Base-by-base conservation (phyloP, 2,329 filamentous ascomycete species). In the Alternaria brassicae region DNA sequence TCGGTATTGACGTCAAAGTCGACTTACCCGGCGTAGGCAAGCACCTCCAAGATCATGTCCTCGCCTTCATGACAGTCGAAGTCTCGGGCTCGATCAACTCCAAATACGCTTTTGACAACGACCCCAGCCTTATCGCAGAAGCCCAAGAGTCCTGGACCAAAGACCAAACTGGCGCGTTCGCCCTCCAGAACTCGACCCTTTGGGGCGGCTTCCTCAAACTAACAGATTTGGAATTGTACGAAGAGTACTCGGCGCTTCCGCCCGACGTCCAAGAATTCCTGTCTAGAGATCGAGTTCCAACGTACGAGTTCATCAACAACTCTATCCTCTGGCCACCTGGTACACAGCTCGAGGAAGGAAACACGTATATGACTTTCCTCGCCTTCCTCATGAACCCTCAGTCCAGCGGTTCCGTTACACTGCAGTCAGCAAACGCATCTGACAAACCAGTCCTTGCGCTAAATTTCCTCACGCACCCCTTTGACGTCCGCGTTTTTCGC, bases 171-270 rank as follows among this genome's bases (percentile, higher is more conserved):
- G 74, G 75, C 2, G 59, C 60, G 6, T 68, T 72, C 39, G 59
- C 68, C 2, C 70, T 80, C 13, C 81, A 82, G 3, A 74, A 80
- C 25, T 82, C 83, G 61, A 74, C 76, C 0, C 81, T 84, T 0
- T 83, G 84, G 58, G 86, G 86, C 8, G 80, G 86, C 6, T 83
- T 85, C 4, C 76, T 84, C n/a, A 82, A 82, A 4, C 78, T 85
- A 40, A 66, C 78, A 19, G 68, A 72, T 10, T 69, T 79, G 27
- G 76, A 78, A 12, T 74, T 77, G 17, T 78, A 72, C 15, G 77
- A 77, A 60, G 70, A 81, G 8, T 78, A 81, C 58, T 72, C 81
- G 39, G 80, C 73, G 1, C 77, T 89, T 0, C 81, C 84, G 0
- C 53, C 62, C 0, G 55, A 76, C 0, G 76, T 81, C 9, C 80